Evolutionary conservation across 2,329 filamentous ascomycete genomes (phyloP).

Genomic region (Beauveria brongniartii): DNA sequence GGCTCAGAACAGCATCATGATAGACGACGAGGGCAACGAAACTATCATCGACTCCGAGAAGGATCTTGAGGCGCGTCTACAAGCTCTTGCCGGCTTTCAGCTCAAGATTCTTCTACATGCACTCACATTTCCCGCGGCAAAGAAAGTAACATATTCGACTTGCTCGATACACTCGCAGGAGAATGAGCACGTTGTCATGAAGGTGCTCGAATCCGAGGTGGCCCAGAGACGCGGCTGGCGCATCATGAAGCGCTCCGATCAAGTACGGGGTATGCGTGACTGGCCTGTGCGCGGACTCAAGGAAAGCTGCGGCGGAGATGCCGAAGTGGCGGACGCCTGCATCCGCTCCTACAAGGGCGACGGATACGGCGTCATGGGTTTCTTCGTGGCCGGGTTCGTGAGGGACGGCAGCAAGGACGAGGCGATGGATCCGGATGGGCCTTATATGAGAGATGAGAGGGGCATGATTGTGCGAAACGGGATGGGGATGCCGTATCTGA

Average conservation of each 20-base stretch:
- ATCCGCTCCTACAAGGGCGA: constrained; percentile 77
- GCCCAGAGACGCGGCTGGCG: constrained; percentile 67
- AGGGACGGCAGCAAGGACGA: constrained; percentile 18
- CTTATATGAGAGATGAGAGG: constrained; percentile 45
- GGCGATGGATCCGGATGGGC: constrained; percentile 30
- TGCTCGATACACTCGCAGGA: constrained; percentile 84
- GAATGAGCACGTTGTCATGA: constrained; percentile 77
- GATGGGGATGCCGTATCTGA: constrained; percentile 30
- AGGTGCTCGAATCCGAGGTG: constrained; percentile 58
- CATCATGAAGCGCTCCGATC: constrained; percentile 61
- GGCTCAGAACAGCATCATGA: constrained; percentile 28
- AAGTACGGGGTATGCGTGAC: constrained; percentile 64
- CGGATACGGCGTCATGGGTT: constrained; percentile 80
- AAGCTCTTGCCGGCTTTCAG: constrained; percentile 73
- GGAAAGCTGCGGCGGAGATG: constrained; percentile 40
- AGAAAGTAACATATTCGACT: constrained; percentile 81
- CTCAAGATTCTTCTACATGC: constrained; percentile 75
- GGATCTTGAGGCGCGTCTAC: constrained; percentile 56
- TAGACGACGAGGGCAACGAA: constrained; percentile 52
- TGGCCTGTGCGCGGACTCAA: constrained; percentile 63
- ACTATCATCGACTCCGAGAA: constrained; percentile 43
- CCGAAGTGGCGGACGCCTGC: constrained; percentile 60
- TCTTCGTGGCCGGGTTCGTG: constrained; percentile 87
- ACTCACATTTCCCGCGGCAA: constrained; percentile 68
- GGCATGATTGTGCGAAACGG: constrained; percentile 41